These are phyloP conservation scores for Circinella minor DNA, from an alignment of 371 early-diverging fungal species.

Conservation along the genomic window DNA sequence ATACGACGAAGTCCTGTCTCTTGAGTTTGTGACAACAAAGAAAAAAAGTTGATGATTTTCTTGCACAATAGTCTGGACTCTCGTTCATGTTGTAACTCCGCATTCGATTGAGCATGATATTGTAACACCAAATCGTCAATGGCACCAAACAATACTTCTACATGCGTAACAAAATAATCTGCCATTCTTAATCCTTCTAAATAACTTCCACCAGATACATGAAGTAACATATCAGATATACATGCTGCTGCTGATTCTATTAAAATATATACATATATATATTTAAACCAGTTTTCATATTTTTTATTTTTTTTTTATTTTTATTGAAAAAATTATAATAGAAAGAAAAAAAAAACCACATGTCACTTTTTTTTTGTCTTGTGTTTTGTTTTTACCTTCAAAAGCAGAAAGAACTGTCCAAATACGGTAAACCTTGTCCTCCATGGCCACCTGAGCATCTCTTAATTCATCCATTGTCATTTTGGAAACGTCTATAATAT, in stretches of 20 bases:
- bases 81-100: slow-evolving; percentile 74
- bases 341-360: slow-evolving; percentile 4
- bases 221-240: slow-evolving; percentile 95
- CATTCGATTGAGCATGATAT: slow-evolving; percentile 25
- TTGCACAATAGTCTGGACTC: slow-evolving; percentile 93
- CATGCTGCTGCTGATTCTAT: slow-evolving; percentile 93
- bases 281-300: too few species aligned
- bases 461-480: slow-evolving; percentile 53
- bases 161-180: slow-evolving; percentile 89
- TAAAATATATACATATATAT: too few species aligned
- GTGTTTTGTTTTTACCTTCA: slow-evolving; percentile 50
- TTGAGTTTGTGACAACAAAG: slow-evolving; percentile 83
- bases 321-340: background rate
- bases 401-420: slow-evolving; percentile 88
- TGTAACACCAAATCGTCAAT: slow-evolving; percentile 74
- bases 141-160: slow-evolving; percentile 90
- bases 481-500: slow-evolving; percentile 16
- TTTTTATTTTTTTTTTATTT: too few species aligned
- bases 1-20: slow-evolving; percentile 56
- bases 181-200: slow-evolving; percentile 89
- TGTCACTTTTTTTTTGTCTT: background rate
- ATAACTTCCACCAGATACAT: slow-evolving; percentile 86
- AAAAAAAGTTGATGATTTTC: slow-evolving; percentile 91
- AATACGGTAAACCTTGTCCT: slow-evolving; percentile 84
- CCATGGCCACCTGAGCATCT: slow-evolving; percentile 58